Evolutionary conservation across 2,329 filamentous ascomycete species (phyloP).

Genomic region (Nectriaceae sp.): DNA sequence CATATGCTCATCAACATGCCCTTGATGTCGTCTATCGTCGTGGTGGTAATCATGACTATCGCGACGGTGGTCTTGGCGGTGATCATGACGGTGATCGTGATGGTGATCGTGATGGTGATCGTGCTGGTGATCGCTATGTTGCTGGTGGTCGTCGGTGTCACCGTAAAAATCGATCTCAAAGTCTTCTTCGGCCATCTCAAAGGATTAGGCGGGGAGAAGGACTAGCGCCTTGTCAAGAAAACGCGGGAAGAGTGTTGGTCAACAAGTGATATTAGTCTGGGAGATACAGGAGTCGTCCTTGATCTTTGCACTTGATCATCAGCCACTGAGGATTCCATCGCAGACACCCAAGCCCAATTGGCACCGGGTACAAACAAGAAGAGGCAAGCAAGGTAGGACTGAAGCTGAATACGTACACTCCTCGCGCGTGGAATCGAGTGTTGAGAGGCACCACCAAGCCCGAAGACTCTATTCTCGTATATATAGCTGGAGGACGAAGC

Average conservation of each 20-base stretch:
- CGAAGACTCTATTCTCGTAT: not conserved
- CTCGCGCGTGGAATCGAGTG: not conserved
- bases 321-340: constrained; percentile 25
- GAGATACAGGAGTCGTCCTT: constrained; percentile 28
- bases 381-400: constrained; percentile 34
- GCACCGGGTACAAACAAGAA: constrained; percentile 21
- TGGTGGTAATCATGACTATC: constrained; percentile 32
- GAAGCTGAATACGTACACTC: constrained; percentile 56
- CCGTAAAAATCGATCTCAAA: constrained; percentile 75
- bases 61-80: constrained; percentile 36
- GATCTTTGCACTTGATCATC: constrained; percentile 27
- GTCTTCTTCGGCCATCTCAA: constrained; percentile 67
- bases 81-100: constrained; percentile 30
- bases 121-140: constrained; percentile 41
- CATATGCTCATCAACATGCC: constrained; percentile 41
- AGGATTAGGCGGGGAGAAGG: constrained; percentile 13
- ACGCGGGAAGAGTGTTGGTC: constrained; percentile 7
- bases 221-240: constrained; percentile 15
- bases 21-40: constrained; percentile 27
- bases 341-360: constrained; percentile 9
- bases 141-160: constrained; percentile 53
- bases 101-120: constrained; percentile 32
- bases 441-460: too few relatives aligned
- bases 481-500: constrained; percentile 58
- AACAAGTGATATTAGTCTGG: constrained; percentile 30